Evolutionary conservation across 2,329 filamentous ascomycete genomes (phyloP).

Genomic region (Coleophoma eucalyptorum): DNA sequence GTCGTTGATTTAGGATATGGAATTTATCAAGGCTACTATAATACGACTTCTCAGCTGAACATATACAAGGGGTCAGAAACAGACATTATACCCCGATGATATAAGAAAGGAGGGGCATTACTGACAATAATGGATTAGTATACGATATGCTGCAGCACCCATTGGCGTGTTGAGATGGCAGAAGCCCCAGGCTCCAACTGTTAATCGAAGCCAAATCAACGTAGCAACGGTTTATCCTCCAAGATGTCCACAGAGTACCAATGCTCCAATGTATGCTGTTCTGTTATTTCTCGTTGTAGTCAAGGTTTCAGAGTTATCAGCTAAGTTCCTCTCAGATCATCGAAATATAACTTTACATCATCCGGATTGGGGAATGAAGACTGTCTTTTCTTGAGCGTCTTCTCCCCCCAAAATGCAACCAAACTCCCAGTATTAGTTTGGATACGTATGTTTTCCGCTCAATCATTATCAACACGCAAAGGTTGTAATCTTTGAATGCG

Average conservation of each 20-base stretch:
- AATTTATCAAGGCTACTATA: constrained; percentile 38
- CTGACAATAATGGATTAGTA: constrained; percentile 18
- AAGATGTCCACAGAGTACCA: constrained; percentile 29
- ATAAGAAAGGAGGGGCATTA: not conserved
- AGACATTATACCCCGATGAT: not conserved
- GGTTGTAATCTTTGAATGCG: too few relatives aligned
- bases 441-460: constrained; percentile 25
- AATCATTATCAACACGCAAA: too few relatives aligned
- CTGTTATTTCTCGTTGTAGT: constrained; percentile 11
- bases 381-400: constrained; percentile 33
- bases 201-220: constrained; percentile 20
- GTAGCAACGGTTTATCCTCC: constrained; percentile 23
- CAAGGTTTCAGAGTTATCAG: not conserved
- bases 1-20: constrained; percentile 41
- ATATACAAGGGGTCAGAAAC: constrained; percentile 39
- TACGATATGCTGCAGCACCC: constrained; percentile 31
- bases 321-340: constrained; percentile 1
- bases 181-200: constrained; percentile 21
- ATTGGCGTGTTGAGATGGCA: constrained; percentile 30
- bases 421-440: constrained; percentile 34
- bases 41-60: constrained; percentile 35
- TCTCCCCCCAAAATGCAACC: constrained; percentile 28
- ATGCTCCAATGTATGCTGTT: constrained; percentile 28
- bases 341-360: constrained; percentile 7
- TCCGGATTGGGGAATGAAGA: constrained; percentile 24